Conservation (phyloP, 306 rosid species). For the Astragalus membranaceus region DNA sequence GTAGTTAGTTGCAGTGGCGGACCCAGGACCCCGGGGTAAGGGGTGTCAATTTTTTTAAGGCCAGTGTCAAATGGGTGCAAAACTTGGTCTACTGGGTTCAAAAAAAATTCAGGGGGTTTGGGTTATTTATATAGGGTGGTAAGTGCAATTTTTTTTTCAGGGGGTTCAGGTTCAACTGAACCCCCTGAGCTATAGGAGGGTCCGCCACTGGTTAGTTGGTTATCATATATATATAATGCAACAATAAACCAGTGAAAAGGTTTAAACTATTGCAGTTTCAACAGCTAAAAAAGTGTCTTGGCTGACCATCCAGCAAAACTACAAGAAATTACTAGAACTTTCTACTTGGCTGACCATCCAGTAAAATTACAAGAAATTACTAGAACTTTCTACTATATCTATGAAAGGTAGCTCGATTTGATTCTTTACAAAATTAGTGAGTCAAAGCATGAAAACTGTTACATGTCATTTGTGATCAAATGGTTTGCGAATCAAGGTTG, state of each 20-base stretch:
- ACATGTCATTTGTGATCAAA: not conserved
- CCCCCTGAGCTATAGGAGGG: too few species aligned
- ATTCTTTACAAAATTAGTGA: not conserved
- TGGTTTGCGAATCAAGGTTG: slow-evolving; percentile 4
- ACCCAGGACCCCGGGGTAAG: too few species aligned
- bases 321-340: not conserved
- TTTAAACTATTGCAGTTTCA: not conserved
- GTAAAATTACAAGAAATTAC: not conserved
- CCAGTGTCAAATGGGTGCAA: too few species aligned
- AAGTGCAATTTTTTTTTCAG: too few species aligned
- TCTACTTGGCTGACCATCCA: not conserved
- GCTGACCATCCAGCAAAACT: not conserved
- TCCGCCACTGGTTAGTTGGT: too few species aligned
- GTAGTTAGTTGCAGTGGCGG: too few species aligned
- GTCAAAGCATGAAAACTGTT: slow-evolving; percentile 8
- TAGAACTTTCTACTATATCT: not conserved
- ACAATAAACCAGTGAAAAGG: not conserved
- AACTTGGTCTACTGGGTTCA: too few species aligned
- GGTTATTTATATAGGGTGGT: too few species aligned
- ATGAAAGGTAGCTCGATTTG: not conserved
- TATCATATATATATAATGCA: slow-evolving; percentile 5
- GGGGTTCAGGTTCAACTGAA: too few species aligned
- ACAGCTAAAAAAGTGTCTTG: not conserved
- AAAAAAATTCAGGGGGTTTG: too few species aligned
- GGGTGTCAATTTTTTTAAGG: too few species aligned